Evolutionary conservation across 257 asterid species (phyloP), one percentile per base, ranked within the genome.

Genomic region (Nemophila menziesii): DNA sequence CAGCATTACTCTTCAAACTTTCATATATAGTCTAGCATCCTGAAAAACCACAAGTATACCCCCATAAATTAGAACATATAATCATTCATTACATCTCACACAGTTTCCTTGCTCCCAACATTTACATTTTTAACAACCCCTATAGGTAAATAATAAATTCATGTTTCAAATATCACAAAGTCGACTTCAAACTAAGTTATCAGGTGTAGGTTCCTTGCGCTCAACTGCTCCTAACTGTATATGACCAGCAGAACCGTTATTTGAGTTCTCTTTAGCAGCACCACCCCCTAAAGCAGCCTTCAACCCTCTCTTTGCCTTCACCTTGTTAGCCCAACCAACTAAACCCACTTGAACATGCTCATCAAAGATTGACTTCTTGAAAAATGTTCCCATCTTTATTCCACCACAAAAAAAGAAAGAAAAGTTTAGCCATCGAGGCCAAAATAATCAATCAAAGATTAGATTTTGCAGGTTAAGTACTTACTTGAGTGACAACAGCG

Each of bases 401-500:
- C 23, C 22, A 36, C 46, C 42, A 19, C 37, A 14, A 34, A 10
- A 7, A 14, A 10, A 11, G 17, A 44, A 8, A 18, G 54, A 13
- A 17, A 21, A 61, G 14, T 12, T 5, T n/a, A 5, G 47, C 15
- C 24, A 20, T 51, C 8, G 7, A 23, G 24, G 4, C 36, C 1
- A n/a, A n/a, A 17, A 17, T 8, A 10, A 10, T 17, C 11, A n/a
- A 42, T 17, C 29, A 40, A 8, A 20, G 11, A 18, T 20, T 16
- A 1, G 11, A 11, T 16, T 4, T 34, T 20, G 14, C 10, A n/a
- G 17, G 16, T 21, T 11, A 57, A 14, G 36, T 57, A 50, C 56
- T 48, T 47, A 79, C 99, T 94, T 90, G 99, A 11, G 99, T 81
- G 13, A 90, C 99, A 4, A 90, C 67, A 44, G 94, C 94, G 51